phyloP scores from a whole-genome alignment of 352 stramenopile genomes.

The Pythium vanterpoolii region DNA sequence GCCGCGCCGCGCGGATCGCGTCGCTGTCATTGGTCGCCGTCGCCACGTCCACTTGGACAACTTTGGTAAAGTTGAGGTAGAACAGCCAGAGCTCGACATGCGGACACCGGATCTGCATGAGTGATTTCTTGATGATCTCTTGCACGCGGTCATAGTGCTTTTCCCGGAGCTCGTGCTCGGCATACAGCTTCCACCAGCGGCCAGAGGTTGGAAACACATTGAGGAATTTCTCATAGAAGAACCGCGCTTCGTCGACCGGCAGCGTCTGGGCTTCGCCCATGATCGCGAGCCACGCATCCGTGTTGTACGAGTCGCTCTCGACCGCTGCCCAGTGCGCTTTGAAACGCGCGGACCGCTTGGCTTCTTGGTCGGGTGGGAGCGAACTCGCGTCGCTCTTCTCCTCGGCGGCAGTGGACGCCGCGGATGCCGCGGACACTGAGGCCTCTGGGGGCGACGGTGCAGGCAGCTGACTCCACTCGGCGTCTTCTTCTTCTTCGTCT shows the following conservation, averaged over 20 bases:
- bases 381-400: conserved; percentile 14
- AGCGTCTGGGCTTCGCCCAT: conserved; percentile 78
- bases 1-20: conserved; percentile 53
- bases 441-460: not conserved
- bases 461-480: conserved; percentile 60
- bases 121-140: conserved; percentile 86
- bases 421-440: too few relatives aligned
- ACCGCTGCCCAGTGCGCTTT: conserved; percentile 52
- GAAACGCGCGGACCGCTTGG: conserved; percentile 52
- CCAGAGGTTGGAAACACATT: conserved; percentile 68
- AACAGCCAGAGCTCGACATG: conserved; percentile 86
- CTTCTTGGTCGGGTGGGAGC: conserved; percentile 19
- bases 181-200: conserved; percentile 85
- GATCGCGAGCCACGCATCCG: conserved; percentile 74
- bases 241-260: conserved; percentile 54
- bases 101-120: conserved; percentile 80
- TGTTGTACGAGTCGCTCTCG: conserved; percentile 61
- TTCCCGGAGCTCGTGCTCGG: conserved; percentile 81
- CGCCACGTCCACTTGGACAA: conserved; percentile 76
- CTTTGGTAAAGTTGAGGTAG: conserved; percentile 87
- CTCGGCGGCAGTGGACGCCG: not conserved
- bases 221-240: conserved; percentile 80
- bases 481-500: conserved; percentile 82
- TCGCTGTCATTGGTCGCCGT: conserved; percentile 52
- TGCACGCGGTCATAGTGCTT: conserved; percentile 86